A percentile compares a stretch with the other conserved stretches of the same genome.
phyloP scores from a whole-genome alignment of 352 stramenopile species.

The Phytophthora chlamydospora region DNA sequence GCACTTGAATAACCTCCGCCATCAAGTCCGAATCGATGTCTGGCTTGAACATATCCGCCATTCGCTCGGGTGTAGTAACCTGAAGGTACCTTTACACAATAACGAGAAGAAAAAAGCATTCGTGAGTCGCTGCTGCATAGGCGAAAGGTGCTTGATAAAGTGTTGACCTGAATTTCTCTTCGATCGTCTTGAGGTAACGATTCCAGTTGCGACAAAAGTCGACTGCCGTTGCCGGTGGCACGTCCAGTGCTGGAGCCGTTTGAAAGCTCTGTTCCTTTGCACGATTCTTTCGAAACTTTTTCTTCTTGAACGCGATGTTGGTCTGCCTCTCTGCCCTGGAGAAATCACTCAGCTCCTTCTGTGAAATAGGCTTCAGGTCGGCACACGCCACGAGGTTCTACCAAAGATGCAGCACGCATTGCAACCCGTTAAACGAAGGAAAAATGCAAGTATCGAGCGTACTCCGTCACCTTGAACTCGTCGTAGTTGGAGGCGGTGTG shows the following conservation, averaged over 20 bases:
- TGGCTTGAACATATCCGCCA: constrained; percentile 61
- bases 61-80: constrained; percentile 48
- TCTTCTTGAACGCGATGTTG: constrained; percentile 76
- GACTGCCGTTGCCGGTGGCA: constrained; percentile 45
- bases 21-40: constrained; percentile 82
- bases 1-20: constrained; percentile 62
- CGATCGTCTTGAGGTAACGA: constrained; percentile 59
- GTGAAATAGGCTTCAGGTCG: constrained; percentile 80
- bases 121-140: no score
- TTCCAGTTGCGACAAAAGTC: constrained; percentile 80
- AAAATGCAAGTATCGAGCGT: no score
- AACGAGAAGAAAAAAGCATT: no score
- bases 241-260: constrained; percentile 25
- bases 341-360: constrained; percentile 73
- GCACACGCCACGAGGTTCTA: constrained; percentile 88
- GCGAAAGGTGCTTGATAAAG: not conserved
- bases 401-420: not conserved
- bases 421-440: not conserved
- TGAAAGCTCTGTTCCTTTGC: constrained; percentile 35
- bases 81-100: constrained; percentile 57
- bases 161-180: constrained; percentile 59
- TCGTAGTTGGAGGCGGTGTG: constrained; percentile 85
- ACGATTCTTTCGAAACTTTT: constrained; percentile 31
- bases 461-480: constrained; percentile 73
- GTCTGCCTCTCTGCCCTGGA: constrained; percentile 48